phyloP scores from a whole-genome alignment of 108 stramenopile species.

The Fragilaria crotonensis region DNA sequence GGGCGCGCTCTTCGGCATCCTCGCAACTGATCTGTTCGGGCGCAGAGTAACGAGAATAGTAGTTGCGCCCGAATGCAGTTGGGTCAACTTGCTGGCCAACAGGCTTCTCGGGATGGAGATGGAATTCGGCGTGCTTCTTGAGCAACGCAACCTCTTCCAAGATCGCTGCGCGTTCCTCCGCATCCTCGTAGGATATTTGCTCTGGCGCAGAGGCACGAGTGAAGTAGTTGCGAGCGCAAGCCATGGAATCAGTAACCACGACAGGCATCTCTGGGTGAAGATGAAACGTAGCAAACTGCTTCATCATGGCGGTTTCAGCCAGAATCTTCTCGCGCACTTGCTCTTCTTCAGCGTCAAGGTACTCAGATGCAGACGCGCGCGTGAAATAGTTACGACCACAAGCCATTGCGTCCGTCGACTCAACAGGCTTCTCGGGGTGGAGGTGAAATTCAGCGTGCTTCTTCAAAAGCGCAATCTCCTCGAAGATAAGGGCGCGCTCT shows the following conservation, averaged over 20 bases:
- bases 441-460: conserved; percentile 38
- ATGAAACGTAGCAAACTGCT: conserved; percentile 20
- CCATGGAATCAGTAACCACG: conserved; percentile 25
- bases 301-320: conserved; percentile 23
- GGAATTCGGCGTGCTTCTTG: conserved; percentile 50
- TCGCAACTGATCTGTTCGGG: conserved; percentile 12
- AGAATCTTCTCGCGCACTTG: conserved; percentile 28
- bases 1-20: conserved; percentile 12
- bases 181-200: conserved; percentile 10
- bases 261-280: conserved; percentile 42
- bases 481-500: conserved; percentile 47
- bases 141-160: conserved; percentile 45
- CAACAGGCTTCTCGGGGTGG: conserved; percentile 58
- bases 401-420: conserved; percentile 21
- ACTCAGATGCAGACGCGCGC: conserved; percentile 40
- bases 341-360: conserved; percentile 24
- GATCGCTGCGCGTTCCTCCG: conserved; percentile 57
- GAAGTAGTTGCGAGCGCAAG: conserved; percentile 33
- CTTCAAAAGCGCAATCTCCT: conserved; percentile 40
- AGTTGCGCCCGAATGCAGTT: conserved; percentile 17
- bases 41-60: conserved; percentile 21
- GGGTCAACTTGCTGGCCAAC: background rate
- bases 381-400: conserved; percentile 56
- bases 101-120: conserved; percentile 43
- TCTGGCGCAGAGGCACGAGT: conserved; percentile 35